These are phyloP conservation scores for Cryptococcus floricola DNA, from an alignment of 1,284 basidiomycete species.

Conservation along the genomic window DNA sequence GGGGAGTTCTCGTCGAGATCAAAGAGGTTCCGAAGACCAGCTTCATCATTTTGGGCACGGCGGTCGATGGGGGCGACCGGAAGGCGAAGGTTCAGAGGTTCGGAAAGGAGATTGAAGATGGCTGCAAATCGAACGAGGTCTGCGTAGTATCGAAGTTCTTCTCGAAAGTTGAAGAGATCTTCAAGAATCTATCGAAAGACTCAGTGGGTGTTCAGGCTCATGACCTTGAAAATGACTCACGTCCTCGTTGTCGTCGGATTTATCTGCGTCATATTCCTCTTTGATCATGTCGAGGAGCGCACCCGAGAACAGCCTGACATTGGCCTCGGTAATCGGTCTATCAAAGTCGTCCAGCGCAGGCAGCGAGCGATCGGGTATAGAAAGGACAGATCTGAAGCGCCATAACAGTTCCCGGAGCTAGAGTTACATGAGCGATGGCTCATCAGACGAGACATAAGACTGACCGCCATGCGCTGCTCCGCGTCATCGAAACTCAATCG, in stretches of 20 bases:
- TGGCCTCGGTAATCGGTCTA: constrained; percentile 37
- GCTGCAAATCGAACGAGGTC: constrained; percentile 38
- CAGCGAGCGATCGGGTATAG: constrained; percentile 34
- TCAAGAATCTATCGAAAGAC: constrained; percentile 11
- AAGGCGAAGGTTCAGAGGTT: constrained; percentile 20
- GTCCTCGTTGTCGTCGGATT: constrained; percentile 18
- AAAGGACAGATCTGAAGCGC: constrained; percentile 31
- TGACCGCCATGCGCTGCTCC: constrained; percentile 36
- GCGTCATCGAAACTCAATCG: constrained; percentile 26
- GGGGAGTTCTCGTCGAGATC: constrained; percentile 26
- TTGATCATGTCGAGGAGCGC: constrained; percentile 35
- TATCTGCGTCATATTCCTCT: constrained; percentile 16
- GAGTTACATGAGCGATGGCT: not conserved
- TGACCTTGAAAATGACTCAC: constrained; percentile 7
- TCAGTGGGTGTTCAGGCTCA: not conserved
- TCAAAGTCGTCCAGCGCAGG: constrained; percentile 43
- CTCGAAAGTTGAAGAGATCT: constrained; percentile 25
- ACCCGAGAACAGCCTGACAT: constrained; percentile 32
- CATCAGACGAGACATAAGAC: not conserved
- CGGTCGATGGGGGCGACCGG: constrained; percentile 13
- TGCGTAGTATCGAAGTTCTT: constrained; percentile 42
- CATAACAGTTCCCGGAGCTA: constrained; percentile 41
- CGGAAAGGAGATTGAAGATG: constrained; percentile 23
- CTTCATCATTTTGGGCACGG: constrained; percentile 16
- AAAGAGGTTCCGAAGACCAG: constrained; percentile 28